Base-by-base conservation (phyloP, 495 filamentous ascomycete genomes). In the Filosporella fistucella region DNA sequence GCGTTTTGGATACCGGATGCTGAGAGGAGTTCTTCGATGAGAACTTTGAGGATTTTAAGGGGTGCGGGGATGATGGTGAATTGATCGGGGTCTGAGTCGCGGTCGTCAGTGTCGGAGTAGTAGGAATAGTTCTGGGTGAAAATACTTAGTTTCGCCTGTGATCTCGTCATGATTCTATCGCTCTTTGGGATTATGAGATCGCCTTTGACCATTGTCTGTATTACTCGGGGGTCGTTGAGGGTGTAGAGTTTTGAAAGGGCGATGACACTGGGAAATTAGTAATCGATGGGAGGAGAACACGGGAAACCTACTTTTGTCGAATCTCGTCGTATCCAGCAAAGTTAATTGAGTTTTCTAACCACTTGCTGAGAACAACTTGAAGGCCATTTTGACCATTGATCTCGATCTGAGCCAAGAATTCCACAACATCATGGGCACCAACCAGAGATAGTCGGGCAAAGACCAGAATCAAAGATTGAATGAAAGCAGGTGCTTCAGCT, bases 271-370 rank as follows among this genome's bases (percentile, higher is more conserved):
- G 18, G 23, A 24, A 45, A 25, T 30, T 50, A n/a, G n/a, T n/a
- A 28, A 0, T n/a, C 17, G 2, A 24, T 10, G 3, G 39, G n/a
- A 8, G 20, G 9, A 13, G 16, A 14, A 48, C 17, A 29, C 25
- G 11, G 18, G 40, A 38, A 12, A 67, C 78, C 63, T 67, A 89
- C 85, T 97, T 98, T 62, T 96, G 89, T 56, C 90, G 74, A 57
- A 96, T 97, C 63, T 95, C 91, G 56, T 96, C 90, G 57, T 96
- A 98, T 16, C 93, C 93, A 7, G 88, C 88, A 65, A 98, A 97
- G 62, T 84, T 95, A 66, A 93, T 78, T 2, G 90, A 96, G 64
- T 96, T 93, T 65, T 96, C 91, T 0, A 97, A 74, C 93, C 93
- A 98, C 65, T 96, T 96, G 66, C 80, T 74, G 51, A 98, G 66